Percentiles rank a stretch among this genome's conserved stretches.
These are phyloP conservation scores for Ceratobasidium sp. DNA, from an alignment of 1,284 basidiomycete genomes.

Conservation along the genomic window DNA sequence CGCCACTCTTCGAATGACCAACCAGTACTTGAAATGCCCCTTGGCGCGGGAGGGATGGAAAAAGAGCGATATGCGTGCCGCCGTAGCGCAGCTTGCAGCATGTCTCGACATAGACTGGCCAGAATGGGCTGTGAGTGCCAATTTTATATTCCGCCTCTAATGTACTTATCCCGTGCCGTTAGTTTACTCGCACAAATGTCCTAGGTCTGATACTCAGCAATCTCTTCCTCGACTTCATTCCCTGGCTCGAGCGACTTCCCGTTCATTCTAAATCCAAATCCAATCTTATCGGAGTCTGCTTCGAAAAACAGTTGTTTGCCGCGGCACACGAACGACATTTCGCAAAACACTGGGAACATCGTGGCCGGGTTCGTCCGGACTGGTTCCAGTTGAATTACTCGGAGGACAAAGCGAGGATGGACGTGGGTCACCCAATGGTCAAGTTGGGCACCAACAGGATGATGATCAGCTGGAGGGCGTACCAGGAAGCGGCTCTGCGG, in stretches of 20 bases:
- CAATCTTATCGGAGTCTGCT: neutral
- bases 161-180: neutral
- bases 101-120: slow-evolving; percentile 14
- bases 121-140: slow-evolving; percentile 23
- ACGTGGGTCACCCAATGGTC: slow-evolving; percentile 2
- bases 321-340: slow-evolving; percentile 19
- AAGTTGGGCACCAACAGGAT: neutral
- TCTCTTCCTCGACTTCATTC: slow-evolving; percentile 7
- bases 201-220: slow-evolving; percentile 17
- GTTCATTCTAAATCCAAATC: neutral
- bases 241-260: slow-evolving; percentile 18
- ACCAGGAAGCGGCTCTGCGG: neutral
- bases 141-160: neutral
- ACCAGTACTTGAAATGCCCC: neutral
- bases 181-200: slow-evolving; percentile 1
- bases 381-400: neutral
- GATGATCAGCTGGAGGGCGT: neutral
- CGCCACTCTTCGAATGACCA: neutral
- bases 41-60: neutral
- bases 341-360: neutral
- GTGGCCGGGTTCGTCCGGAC: neutral
- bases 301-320: slow-evolving; percentile 12
- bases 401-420: slow-evolving; percentile 5
- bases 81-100: neutral
- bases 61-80: neutral